Conservation (phyloP, 2,329 filamentous ascomycete genomes). For the Orbilia brochopaga region DNA sequence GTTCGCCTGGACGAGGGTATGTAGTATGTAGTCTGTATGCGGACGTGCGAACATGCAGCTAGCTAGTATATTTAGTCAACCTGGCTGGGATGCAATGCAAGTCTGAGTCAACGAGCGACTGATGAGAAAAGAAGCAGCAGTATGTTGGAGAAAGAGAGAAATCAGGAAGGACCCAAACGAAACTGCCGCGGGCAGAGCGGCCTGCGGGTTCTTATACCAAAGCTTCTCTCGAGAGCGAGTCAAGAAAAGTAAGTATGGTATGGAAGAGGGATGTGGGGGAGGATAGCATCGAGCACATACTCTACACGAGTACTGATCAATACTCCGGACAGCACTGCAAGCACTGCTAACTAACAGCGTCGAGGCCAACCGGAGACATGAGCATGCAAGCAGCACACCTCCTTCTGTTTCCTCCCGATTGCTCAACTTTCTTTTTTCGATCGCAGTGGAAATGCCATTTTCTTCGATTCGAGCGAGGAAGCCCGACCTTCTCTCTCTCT, state of each 20-base stretch:
- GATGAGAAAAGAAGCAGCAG: slow-evolving; percentile 25
- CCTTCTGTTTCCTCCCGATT: slow-evolving; percentile 41
- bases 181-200: slow-evolving; percentile 45
- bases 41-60: slow-evolving; percentile 42
- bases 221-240: neutral
- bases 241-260: neutral
- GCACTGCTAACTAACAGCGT: slow-evolving; percentile 10
- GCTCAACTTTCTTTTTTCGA: slow-evolving; percentile 23
- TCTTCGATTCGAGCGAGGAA: slow-evolving; percentile 32
- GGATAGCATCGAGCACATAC: neutral
- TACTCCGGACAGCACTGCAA: neutral
- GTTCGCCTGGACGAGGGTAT: neutral
- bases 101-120: slow-evolving; percentile 52
- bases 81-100: slow-evolving; percentile 31
- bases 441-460: slow-evolving; percentile 31
- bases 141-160: slow-evolving; percentile 26
- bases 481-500: slow-evolving; percentile 15
- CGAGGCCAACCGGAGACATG: slow-evolving; percentile 36
- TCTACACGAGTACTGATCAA: slow-evolving; percentile 9
- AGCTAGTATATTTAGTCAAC: slow-evolving; percentile 15
- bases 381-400: slow-evolving; percentile 36
- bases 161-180: slow-evolving; percentile 41
- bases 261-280: slow-evolving; percentile 36
- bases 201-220: slow-evolving; percentile 49
- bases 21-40: neutral